Percentiles rank a stretch among this genome's conserved stretches.
phyloP scores from a whole-genome alignment of 495 filamentous ascomycete species.

The Trichoderma orchidacearum region DNA sequence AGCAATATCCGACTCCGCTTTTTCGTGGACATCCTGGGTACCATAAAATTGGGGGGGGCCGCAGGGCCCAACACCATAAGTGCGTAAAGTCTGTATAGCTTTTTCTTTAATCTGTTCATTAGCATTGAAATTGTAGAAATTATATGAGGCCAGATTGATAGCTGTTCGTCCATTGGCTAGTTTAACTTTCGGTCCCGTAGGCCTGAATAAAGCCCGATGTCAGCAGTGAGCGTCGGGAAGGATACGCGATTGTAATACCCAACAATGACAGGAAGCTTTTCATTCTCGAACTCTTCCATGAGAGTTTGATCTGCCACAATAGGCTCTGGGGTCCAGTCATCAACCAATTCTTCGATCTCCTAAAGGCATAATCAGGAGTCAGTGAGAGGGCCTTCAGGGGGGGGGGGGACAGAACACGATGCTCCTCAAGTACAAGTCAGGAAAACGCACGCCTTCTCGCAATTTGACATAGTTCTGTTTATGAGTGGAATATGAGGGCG shows the following conservation, averaged over 20 bases:
- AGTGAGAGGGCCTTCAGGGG: background rate
- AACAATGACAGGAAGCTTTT: constrained; percentile 74
- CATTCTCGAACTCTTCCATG: constrained; percentile 68
- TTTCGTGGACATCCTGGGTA: constrained; percentile 96
- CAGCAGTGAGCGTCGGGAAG: background rate
- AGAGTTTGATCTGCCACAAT: constrained; percentile 58
- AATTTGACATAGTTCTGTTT: constrained; percentile 78
- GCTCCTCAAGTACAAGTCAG: background rate
- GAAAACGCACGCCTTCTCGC: constrained; percentile 54
- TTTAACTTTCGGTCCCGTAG: constrained; percentile 81
- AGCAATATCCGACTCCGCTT: constrained; percentile 88
- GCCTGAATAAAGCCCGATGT: constrained; percentile 31
- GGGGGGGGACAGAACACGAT: background rate
- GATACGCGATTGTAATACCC: constrained; percentile 49
- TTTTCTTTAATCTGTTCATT: constrained; percentile 90
- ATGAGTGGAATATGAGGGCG: constrained; percentile 78
- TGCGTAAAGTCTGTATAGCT: constrained; percentile 82
- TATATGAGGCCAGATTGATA: constrained; percentile 82
- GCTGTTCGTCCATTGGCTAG: constrained; percentile 82
- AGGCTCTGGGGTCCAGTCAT: constrained; percentile 93
- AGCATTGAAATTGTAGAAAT: constrained; percentile 90
- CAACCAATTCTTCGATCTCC: constrained; percentile 95
- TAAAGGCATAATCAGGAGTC: constrained; percentile 10
- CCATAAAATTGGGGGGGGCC: constrained; percentile 96
- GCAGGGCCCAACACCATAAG: constrained; percentile 92